Evolutionary conservation across 1,139 yeast species (phyloP).

Genomic region (Yamadazyma sp.): DNA sequence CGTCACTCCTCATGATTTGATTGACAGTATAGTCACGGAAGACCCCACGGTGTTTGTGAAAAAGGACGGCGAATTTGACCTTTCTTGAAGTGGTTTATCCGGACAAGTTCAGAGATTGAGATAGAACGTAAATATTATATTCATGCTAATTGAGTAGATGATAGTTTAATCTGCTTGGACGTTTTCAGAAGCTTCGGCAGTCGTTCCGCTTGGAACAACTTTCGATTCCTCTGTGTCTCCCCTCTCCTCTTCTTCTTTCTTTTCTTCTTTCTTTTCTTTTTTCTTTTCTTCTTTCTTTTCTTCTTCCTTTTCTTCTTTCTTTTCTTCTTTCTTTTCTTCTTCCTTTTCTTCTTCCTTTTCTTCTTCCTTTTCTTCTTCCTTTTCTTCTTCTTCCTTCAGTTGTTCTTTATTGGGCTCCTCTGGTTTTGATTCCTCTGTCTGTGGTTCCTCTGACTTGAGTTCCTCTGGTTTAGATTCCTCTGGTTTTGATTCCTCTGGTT

Average conservation of each 20-base stretch:
- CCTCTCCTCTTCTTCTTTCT: constrained; percentile 14
- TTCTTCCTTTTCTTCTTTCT: constrained; percentile 8
- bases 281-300: constrained; percentile 15
- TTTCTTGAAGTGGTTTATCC: not conserved
- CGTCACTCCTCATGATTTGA: constrained; percentile 78
- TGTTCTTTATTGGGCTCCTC: constrained; percentile 3
- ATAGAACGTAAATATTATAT: too few relatives aligned
- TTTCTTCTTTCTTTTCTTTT: constrained; percentile 13
- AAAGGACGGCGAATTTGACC: constrained; percentile 33
- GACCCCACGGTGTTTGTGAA: constrained; percentile 52
- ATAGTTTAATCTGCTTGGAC: too few relatives aligned
- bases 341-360: constrained; percentile 7
- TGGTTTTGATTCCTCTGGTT: constrained; percentile 2
- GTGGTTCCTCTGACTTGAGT: constrained; percentile 4
- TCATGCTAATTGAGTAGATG: constrained; percentile 1
- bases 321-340: constrained; percentile 5
- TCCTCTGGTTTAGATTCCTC: constrained; percentile 2
- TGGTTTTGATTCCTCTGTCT: constrained; percentile 6
- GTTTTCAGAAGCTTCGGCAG: too few relatives aligned
- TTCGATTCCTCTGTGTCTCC: constrained; percentile 11
- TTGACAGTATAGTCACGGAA: constrained; percentile 90
- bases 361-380: constrained; percentile 8
- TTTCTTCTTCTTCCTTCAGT: constrained; percentile 11
- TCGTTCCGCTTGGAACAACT: too few relatives aligned
- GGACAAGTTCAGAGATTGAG: too few relatives aligned